These are phyloP conservation scores for Peltaster fructicola DNA, from an alignment of 2,329 filamentous ascomycete genomes.

Conservation along the genomic window DNA sequence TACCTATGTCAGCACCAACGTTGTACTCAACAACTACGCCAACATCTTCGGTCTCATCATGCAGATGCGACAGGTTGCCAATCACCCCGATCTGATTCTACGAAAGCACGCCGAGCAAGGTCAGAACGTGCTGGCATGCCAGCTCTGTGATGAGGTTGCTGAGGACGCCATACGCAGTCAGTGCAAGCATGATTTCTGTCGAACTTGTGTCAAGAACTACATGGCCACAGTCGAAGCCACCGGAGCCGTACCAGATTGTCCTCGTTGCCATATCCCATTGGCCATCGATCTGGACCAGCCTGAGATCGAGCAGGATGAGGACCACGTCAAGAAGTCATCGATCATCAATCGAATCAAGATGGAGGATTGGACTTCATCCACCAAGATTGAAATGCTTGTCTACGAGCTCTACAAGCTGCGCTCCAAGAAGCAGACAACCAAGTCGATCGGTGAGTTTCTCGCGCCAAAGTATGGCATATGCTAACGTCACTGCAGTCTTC, in stretches of 20 bases:
- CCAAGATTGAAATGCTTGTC: constrained; percentile 91
- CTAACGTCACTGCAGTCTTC: too few species aligned
- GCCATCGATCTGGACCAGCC: constrained; percentile 88
- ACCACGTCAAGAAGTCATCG: constrained; percentile 75
- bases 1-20: constrained; percentile 85
- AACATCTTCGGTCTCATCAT: constrained; percentile 98
- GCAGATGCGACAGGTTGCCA: constrained; percentile 96
- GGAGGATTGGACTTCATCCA: constrained; percentile 96
- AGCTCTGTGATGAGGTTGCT: constrained; percentile 89
- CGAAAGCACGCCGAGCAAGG: constrained; percentile 75
- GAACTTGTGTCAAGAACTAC: constrained; percentile 63
- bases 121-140: constrained; percentile 79
- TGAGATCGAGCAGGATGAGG: constrained; percentile 82
- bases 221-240: constrained; percentile 56
- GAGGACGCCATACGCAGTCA: constrained; percentile 85
- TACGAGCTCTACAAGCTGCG: constrained; percentile 86
- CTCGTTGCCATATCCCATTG: constrained; percentile 76
- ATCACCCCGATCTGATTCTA: constrained; percentile 84
- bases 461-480: too few species aligned
- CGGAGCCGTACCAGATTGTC: constrained; percentile 50
- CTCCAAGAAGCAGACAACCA: constrained; percentile 82
- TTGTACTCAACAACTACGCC: constrained; percentile 89
- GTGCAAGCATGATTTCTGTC: constrained; percentile 87
- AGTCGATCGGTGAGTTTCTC: too few species aligned
- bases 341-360: constrained; percentile 99